These are phyloP conservation scores for Coelastrella sp. DNA, from an alignment of 139 green algal genomes.

Conservation along the genomic window DNA sequence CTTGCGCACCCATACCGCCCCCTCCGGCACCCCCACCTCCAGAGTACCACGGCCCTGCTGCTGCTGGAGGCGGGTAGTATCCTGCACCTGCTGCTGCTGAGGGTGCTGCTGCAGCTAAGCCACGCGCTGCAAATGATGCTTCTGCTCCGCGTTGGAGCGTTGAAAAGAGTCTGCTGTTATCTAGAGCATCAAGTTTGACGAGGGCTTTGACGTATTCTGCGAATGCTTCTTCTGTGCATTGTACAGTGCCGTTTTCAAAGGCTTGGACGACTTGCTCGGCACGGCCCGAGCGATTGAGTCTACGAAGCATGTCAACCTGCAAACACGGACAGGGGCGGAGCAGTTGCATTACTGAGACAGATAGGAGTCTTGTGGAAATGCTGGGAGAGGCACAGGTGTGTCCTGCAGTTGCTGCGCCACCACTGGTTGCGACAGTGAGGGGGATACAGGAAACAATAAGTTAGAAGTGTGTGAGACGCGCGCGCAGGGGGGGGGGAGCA, in stretches of 20 bases:
- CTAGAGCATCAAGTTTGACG: conserved; percentile 82
- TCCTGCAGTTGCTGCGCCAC: too few relatives aligned
- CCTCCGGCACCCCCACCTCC: background rate
- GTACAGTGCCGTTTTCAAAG: conserved; percentile 41
- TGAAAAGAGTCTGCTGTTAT: conserved; percentile 71
- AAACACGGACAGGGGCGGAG: background rate
- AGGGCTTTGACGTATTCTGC: conserved; percentile 94
- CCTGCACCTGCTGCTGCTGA: conserved; percentile 2
- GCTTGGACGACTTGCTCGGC: conserved; percentile 68
- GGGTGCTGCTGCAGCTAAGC: conserved; percentile 17
- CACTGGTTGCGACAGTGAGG: too few relatives aligned
- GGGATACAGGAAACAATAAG: too few relatives aligned
- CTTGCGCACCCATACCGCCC: conserved; percentile 33
- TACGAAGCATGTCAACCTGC: conserved; percentile 70
- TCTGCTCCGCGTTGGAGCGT: conserved; percentile 49
- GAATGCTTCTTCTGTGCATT: conserved; percentile 69
- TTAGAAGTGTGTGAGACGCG: too few relatives aligned
- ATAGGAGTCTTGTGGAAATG: background rate
- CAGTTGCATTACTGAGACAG: too few relatives aligned
- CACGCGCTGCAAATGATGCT: conserved; percentile 43
- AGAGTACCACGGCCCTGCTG: conserved; percentile 26
- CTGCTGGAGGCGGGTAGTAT: background rate
- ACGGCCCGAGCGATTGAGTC: conserved; percentile 74
- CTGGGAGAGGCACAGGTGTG: background rate
- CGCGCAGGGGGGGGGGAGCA: too few relatives aligned